phyloP scores from a whole-genome alignment of 2,329 filamentous ascomycete genomes.

The Beauveria rudraprayagi region DNA sequence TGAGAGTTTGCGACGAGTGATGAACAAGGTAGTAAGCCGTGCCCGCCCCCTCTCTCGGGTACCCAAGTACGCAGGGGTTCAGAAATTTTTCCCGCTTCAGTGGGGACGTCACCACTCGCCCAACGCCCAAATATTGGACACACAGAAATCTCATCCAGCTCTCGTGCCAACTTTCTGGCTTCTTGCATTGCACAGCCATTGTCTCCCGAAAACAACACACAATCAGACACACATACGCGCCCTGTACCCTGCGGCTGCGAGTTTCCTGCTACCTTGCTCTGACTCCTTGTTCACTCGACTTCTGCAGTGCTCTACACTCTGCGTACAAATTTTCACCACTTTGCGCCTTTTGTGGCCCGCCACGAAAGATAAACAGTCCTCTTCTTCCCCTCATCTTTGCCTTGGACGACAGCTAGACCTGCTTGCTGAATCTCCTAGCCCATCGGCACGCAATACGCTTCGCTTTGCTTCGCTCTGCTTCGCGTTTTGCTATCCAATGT shows the following conservation, averaged over 20 bases:
- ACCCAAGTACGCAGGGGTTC: no score
- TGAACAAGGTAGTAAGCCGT: no score
- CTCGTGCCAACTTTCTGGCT: background rate
- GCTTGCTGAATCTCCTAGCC: background rate
- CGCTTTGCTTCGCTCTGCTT: background rate
- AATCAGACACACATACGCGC: background rate
- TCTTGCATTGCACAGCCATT: background rate
- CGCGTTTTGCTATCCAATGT: background rate
- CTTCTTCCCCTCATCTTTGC: background rate
- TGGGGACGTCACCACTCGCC: background rate
- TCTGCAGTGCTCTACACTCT: background rate
- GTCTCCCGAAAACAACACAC: background rate
- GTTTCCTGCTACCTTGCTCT: background rate
- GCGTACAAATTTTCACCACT: background rate
- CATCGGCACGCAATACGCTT: background rate
- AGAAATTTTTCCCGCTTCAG: background rate
- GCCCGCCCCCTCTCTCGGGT: no score
- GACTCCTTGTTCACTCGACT: background rate
- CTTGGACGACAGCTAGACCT: background rate
- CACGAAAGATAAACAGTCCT: background rate
- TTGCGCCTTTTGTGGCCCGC: constrained; percentile 5
- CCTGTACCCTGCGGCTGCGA: background rate
- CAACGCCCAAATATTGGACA: background rate
- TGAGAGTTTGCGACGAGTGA: no score
- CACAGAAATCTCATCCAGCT: background rate